Base-by-base conservation (phyloP, 164 flowering plant species). In the Magnolia changhungtana region DNA sequence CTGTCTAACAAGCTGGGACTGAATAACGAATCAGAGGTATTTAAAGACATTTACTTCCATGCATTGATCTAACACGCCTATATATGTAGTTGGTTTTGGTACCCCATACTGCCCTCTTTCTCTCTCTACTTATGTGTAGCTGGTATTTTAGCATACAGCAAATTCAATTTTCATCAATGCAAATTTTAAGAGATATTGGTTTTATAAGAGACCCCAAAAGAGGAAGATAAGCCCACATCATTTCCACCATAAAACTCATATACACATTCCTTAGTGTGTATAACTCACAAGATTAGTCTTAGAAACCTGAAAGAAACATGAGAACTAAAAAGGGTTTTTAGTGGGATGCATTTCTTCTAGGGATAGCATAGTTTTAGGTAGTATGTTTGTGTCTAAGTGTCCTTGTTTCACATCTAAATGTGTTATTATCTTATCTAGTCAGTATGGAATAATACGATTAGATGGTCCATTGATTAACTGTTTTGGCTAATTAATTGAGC, bases 1-100 rank as follows among this genome's bases (percentile, higher is more conserved):
- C 78, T 96, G 89, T 93, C 85, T 79, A 94, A 89, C 74, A 96
- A 96, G 88, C 90, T 94, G 82, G 82, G 86, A 82, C 81, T 96
- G 84, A 90, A 90, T 77, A 88, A 84, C 87, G 99, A 96, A 90
- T 90, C 94, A 73, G 94, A 96, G 99, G 99, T 96, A 91, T 67
- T 81, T 83, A 76, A 75, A 52, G 1, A 37, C 55, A 69, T 45
- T 72, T 61, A 65, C 37, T 50, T 74, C 19, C 63, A 59, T 66
- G 69, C 69, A 55, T 55, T 55, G 61, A 10, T 55, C 69, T 71
- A 69, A 76, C 24, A 37, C 7, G 6, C 3, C 18, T 81, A 59
- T 16, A 55, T 16, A 55, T 55, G 78, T 78, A 74, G 67, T 59
- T 20, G 59, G 68, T 55, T 55, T 7, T 67, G 72, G 72, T 23